Percentiles rank a stretch among this genome's conserved stretches.
These are phyloP conservation scores for Trapa bicornis DNA, from an alignment of 345 rosid genomes.

Conservation along the genomic window DNA sequence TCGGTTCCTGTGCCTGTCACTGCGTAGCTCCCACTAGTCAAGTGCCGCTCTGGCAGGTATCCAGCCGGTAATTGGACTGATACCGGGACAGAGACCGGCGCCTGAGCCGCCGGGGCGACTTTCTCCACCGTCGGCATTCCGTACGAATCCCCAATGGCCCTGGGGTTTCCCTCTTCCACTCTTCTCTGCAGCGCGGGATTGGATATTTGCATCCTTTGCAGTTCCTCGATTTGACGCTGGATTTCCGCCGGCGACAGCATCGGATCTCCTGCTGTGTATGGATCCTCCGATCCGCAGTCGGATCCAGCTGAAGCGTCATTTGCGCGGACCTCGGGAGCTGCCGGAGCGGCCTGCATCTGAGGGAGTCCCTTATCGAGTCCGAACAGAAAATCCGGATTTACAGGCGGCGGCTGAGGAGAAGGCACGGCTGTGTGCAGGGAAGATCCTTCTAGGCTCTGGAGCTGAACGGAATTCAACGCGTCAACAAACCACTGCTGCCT, in stretches of 20 bases:
- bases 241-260: slow-evolving; percentile 20
- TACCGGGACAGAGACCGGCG: slow-evolving; percentile 17
- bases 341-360: slow-evolving; percentile 14
- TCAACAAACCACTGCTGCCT: slow-evolving; percentile 38
- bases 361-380: slow-evolving; percentile 38
- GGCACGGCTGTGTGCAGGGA: slow-evolving; percentile 16
- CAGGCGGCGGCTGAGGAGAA: slow-evolving; percentile 10
- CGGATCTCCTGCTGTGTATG: slow-evolving; percentile 18
- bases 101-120: slow-evolving; percentile 12
- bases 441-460: slow-evolving; percentile 29
- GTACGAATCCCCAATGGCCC: slow-evolving; percentile 16
- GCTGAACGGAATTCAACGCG: slow-evolving; percentile 36
- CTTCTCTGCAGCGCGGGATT: slow-evolving; percentile 18
- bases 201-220: slow-evolving; percentile 27
- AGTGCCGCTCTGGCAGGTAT: slow-evolving; percentile 25
- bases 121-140: slow-evolving; percentile 16
- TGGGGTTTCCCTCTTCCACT: slow-evolving; percentile 15
- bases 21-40: slow-evolving; percentile 16
- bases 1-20: slow-evolving; percentile 15
- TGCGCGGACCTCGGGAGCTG: slow-evolving; percentile 14
- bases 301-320: slow-evolving; percentile 27
- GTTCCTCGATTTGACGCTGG: slow-evolving; percentile 31
- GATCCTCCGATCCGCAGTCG: slow-evolving; percentile 38
- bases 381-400: slow-evolving; percentile 35
- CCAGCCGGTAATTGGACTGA: slow-evolving; percentile 27